Conservation (phyloP, 495 filamentous ascomycete genomes). For the Letharia columbiana region DNA sequence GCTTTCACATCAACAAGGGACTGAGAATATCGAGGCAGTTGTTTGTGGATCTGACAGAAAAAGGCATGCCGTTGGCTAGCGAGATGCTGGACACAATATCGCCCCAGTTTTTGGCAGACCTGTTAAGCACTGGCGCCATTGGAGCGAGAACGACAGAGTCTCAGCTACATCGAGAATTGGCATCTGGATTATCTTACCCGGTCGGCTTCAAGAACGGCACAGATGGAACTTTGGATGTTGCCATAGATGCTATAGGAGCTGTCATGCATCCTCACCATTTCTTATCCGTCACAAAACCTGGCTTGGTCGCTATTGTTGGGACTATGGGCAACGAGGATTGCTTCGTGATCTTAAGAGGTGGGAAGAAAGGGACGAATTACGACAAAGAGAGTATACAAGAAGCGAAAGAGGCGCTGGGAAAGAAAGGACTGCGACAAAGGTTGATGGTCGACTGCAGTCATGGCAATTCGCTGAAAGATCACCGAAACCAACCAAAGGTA, state of each 20-base stretch:
- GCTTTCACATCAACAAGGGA: conserved; percentile 98
- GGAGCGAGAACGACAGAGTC: conserved; percentile 96
- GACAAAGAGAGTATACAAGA: conserved; percentile 70
- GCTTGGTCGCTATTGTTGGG: conserved; percentile 86
- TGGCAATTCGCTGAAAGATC: conserved; percentile 59
- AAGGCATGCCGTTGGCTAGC: conserved; percentile 85
- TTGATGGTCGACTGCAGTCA: conserved; percentile 99
- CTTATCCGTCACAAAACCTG: conserved; percentile 99
- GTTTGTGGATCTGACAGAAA: conserved; percentile 78
- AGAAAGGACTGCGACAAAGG: conserved; percentile 79
- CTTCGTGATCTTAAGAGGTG: conserved; percentile 91
- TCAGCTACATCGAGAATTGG: conserved; percentile 90
- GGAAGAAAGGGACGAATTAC: conserved; percentile 90
- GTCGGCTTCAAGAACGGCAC: conserved; percentile 99
- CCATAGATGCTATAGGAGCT: conserved; percentile 90
- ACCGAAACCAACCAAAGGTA: conserved; percentile 85
- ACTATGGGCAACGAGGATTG: conserved; percentile 92
- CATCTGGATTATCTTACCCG: conserved; percentile 94
- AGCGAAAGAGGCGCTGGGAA: conserved; percentile 69
- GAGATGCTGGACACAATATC: conserved; percentile 99
- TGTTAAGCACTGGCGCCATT: conserved; percentile 91
- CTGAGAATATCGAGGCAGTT: conserved; percentile 79
- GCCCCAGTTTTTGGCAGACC: conserved; percentile 90
- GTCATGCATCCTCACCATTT: conserved; percentile 91
- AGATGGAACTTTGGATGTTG: conserved; percentile 87